Base-by-base conservation (phyloP, 192 early-diverging fungal genomes). In the Fimicolochytrium jonesii region DNA sequence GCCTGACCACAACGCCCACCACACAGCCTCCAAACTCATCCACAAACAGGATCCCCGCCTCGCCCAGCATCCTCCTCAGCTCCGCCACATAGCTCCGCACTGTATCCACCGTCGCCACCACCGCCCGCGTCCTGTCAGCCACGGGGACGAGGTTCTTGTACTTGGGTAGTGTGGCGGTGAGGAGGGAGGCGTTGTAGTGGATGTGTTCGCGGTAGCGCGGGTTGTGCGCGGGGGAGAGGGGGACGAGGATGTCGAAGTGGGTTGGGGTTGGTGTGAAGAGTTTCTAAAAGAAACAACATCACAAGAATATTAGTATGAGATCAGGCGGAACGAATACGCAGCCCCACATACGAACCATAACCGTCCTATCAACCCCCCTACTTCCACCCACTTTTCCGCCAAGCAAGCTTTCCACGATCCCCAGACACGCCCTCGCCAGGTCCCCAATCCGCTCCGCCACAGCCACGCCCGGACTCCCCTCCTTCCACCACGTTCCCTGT, bases 261-360 rank as follows among this genome's bases (percentile, higher is more conserved):
- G 66, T 54, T 15, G 90, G 74, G n/a, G 92, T 88, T 6, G 90
- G 84, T 5, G 90, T 73, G 75, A 95, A 97, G 15, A 93, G 51
- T 56, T 83, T 74, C 78, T 84, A 77, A 50, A 49, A 35, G 4
- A 23, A 17, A 22, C 10, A 6, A 48, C 15, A 6, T 9, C 37
- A 39, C 10, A 17, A 11, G 10, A 17, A 39, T 39, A 9, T 11
- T 17, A 39, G 37, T 39, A 17, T 39, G 32, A 37, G 18, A 33
- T 20, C 33, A 30, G 34, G 26, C n/a, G 35, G 33, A 34, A 6
- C 26, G 18, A 39, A 39, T 39, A 39, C 17, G 37, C 37, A 17
- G 17, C 9, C 37, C 37, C 6, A 22, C 11, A 10, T 26, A 6
- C n/a, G n/a, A n/a, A n/a, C n/a, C n/a, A n/a, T n/a, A n/a, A n/a